Evolutionary conservation across 805 yeast genomes (phyloP).

Genomic region (Teunomyces tritomae): DNA sequence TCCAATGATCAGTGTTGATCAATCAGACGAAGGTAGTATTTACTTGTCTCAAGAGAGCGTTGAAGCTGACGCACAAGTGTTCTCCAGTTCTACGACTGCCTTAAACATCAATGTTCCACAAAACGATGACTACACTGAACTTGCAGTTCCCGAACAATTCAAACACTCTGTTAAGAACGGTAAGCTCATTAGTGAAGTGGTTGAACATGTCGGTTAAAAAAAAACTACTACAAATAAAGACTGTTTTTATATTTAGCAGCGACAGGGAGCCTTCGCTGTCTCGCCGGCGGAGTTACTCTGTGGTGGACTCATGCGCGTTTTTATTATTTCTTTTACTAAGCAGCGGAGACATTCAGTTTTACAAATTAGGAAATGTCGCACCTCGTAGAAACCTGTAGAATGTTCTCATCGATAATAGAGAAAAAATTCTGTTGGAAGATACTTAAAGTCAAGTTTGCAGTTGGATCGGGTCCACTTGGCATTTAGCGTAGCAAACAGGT

Average conservation of each 20-base stretch:
- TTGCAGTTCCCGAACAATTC: slow-evolving; percentile 90
- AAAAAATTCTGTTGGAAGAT: background rate
- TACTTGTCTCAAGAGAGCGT: slow-evolving; percentile 74
- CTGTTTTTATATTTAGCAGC: background rate
- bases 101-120: slow-evolving; percentile 82
- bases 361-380: slow-evolving; percentile 5
- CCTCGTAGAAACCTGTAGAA: slow-evolving; percentile 3
- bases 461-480: background rate
- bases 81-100: slow-evolving; percentile 81
- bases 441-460: background rate
- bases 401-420: slow-evolving; percentile 1
- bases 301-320: background rate
- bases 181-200: slow-evolving; percentile 64
- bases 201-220: slow-evolving; percentile 72
- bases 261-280: too few species aligned
- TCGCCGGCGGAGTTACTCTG: too few species aligned
- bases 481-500: background rate
- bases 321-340: background rate
- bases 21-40: slow-evolving; percentile 80
- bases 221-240: too few species aligned
- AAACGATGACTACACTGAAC: slow-evolving; percentile 71
- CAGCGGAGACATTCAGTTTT: background rate
- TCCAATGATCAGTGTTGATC: slow-evolving; percentile 85
- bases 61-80: slow-evolving; percentile 61
- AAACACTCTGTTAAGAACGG: slow-evolving; percentile 66